These are phyloP conservation scores for Tetrahymena borealis DNA, from an alignment of 73 alveolate species.

Conservation along the genomic window DNA sequence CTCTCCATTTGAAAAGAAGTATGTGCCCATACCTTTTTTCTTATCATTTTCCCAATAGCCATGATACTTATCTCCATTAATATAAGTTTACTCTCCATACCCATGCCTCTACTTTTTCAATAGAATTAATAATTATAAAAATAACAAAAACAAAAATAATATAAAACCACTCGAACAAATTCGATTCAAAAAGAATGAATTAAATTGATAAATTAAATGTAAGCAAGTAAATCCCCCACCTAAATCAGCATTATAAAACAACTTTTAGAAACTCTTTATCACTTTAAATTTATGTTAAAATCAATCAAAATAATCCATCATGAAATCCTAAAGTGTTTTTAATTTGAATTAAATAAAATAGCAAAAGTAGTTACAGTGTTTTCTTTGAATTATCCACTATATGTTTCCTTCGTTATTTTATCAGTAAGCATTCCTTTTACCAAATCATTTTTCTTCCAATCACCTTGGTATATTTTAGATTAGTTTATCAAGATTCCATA, in stretches of 20 bases:
- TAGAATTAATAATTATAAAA: neutral
- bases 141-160: too few species aligned
- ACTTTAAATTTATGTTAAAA: too few species aligned
- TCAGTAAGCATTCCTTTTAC: neutral
- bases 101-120: neutral
- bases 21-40: neutral
- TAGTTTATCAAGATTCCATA: neutral
- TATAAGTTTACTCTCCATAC: neutral
- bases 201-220: too few species aligned
- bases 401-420: neutral
- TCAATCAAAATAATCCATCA: too few species aligned
- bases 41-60: neutral
- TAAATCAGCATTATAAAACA: too few species aligned
- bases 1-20: neutral
- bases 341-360: too few species aligned
- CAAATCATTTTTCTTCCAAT: neutral
- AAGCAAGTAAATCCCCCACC: too few species aligned
- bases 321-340: too few species aligned
- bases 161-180: too few species aligned
- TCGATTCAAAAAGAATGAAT: too few species aligned
- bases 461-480: neutral
- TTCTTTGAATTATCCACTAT: neutral
- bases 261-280: too few species aligned
- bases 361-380: neutral
- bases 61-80: neutral